phyloP scores from a whole-genome alignment of 352 stramenopile genomes.

The Phytophthora palmivora region DNA sequence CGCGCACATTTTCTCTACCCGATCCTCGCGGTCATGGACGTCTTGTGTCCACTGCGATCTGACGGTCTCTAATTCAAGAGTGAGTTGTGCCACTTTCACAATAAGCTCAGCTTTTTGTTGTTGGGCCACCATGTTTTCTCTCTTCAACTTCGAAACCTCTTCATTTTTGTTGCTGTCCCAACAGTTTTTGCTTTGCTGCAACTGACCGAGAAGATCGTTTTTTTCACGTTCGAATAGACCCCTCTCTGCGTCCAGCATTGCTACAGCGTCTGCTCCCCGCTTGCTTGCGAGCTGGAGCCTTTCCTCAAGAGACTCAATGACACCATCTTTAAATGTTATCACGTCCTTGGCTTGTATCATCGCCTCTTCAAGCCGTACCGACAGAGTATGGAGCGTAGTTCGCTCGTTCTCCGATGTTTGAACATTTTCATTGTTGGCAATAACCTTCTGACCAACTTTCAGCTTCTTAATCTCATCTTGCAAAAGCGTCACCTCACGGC shows the following conservation, averaged over 20 bases:
- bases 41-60: constrained; percentile 32
- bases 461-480: constrained; percentile 53
- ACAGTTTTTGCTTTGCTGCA: constrained; percentile 33
- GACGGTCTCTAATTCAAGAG: constrained; percentile 39
- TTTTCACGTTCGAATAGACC: constrained; percentile 30
- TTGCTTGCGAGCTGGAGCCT: constrained; percentile 42
- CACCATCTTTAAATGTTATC: constrained; percentile 68
- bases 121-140: constrained; percentile 20
- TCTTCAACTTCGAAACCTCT: constrained; percentile 23
- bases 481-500: constrained; percentile 49
- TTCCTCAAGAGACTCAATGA: constrained; percentile 61
- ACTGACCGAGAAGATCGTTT: constrained; percentile 22
- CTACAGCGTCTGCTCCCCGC: constrained; percentile 22
- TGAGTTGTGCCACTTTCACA: constrained; percentile 41
- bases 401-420: constrained; percentile 38
- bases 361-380: constrained; percentile 54
- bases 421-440: not conserved
- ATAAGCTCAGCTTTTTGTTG: constrained; percentile 44
- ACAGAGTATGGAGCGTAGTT: constrained; percentile 62
- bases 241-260: constrained; percentile 25
- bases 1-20: constrained; percentile 16
- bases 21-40: constrained; percentile 26
- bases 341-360: constrained; percentile 78
- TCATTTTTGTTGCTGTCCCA: constrained; percentile 13
- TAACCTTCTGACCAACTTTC: constrained; percentile 23